phyloP scores from a whole-genome alignment of 306 rosid genomes.

The Prunus campanulata region DNA sequence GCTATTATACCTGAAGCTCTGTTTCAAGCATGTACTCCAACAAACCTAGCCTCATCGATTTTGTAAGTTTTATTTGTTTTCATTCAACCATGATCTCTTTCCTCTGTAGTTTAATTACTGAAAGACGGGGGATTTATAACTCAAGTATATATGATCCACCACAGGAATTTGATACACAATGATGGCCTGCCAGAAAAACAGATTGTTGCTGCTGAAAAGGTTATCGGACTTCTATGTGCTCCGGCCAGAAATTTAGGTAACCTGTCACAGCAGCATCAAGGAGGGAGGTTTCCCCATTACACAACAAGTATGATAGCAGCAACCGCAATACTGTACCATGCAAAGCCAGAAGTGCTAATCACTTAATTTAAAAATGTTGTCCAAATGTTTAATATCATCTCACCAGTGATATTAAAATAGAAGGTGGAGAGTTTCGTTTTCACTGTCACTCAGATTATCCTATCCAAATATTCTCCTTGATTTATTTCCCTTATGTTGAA shows the following conservation, averaged over 20 bases:
- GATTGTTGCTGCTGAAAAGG: constrained; percentile 56
- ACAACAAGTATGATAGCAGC: constrained; percentile 80
- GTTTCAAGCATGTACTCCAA: constrained; percentile 58
- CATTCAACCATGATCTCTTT: background rate
- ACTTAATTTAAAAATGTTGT: background rate
- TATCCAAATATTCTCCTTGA: no score
- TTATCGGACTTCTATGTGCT: constrained; percentile 59
- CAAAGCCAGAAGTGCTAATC: constrained; percentile 13
- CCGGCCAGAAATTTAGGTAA: constrained; percentile 28
- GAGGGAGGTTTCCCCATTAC: constrained; percentile 21
- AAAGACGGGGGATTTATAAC: constrained; percentile 12
- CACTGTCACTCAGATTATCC: background rate
- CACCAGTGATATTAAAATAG: background rate
- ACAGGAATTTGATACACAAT: constrained; percentile 56
- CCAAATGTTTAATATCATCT: background rate
- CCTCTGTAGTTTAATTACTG: background rate
- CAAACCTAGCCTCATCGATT: constrained; percentile 51
- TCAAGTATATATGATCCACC: constrained; percentile 13
- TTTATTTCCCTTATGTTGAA: background rate
- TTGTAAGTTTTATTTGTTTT: constrained; percentile 30
- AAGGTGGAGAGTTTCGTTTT: background rate
- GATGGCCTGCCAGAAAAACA: constrained; percentile 50
- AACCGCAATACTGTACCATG: constrained; percentile 47
- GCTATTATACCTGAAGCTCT: constrained; percentile 81
- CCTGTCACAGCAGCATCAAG: constrained; percentile 21